Evolutionary conservation across 2,329 filamentous ascomycete species (phyloP), one percentile per base, ranked within the genome.

Genomic region (Exophiala dermatitidis): DNA sequence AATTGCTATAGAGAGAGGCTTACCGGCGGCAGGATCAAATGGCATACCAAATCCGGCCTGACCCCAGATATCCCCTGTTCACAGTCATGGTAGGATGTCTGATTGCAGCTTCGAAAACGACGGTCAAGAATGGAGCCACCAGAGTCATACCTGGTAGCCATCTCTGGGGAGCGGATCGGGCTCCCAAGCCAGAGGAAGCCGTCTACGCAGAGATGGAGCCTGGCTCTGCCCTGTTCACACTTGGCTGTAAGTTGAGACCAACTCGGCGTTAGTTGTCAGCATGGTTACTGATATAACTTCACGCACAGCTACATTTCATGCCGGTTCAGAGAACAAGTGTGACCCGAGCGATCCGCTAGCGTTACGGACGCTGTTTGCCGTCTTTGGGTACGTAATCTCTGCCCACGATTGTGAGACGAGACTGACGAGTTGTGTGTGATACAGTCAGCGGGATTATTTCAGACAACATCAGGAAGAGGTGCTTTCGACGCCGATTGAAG

Each of bases 181-280:
- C 54, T 5, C 58, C 61, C 2, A 36, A 49, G 10, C 50, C 59
- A 28, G 47, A 58, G 30, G 29, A 61, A 26, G 36, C 53, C 45
- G 38, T 59, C 46, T 55, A 53, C 40, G 67, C 67, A 1, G 65
- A 67, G 32, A 61, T 71, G 60, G 55, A 62, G 5, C 62, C 61
- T n/a, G 68, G 69, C 0, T 65, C 69, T 58, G 67, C 60, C 0
- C 68, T 70, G 52, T 64, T 71, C 3, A 68, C 69, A 62, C 59
- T 70, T 3, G 46, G 46, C 8, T 34, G 33, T 34, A 34, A 34
- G 33, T 34, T 6, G 33, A 34, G 33, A 6, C 5, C 33, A 1
- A 34, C 31, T 37, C 19, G 6, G 5, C 9, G 44, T 46, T 12
- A 5, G 26, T 19, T 28, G 10, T 10, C 28, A 19, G 9, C 3